Percentiles rank a stretch among this genome's conserved stretches.
Evolutionary conservation across 1,284 basidiomycete genomes (phyloP).

Genomic region (Porphyrellus sp.): DNA sequence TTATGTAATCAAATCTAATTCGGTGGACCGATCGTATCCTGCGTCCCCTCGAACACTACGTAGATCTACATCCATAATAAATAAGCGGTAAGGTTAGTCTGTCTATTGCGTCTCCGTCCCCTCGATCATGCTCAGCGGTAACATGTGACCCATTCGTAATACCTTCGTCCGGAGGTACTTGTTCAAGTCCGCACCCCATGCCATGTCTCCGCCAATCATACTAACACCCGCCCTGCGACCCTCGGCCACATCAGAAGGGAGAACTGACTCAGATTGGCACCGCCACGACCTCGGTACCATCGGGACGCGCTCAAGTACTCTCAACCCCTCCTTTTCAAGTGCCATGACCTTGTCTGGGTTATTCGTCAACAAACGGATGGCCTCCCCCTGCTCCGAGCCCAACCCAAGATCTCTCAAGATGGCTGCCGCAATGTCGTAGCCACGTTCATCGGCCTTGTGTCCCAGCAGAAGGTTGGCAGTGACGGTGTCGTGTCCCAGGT

Average conservation of each 20-base stretch:
- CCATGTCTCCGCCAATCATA: constrained; percentile 79
- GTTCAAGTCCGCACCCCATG: constrained; percentile 86
- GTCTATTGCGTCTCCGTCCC: constrained; percentile 2
- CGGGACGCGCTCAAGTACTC: constrained; percentile 80
- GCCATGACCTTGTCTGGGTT: constrained; percentile 97
- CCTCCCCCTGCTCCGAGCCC: constrained; percentile 53
- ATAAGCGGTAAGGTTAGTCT: neutral
- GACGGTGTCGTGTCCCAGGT: constrained; percentile 97
- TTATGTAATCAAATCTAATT: constrained; percentile 24
- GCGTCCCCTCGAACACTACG: too few relatives aligned
- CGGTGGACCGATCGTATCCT: too few relatives aligned
- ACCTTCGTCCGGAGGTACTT: constrained; percentile 97
- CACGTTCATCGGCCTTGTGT: constrained; percentile 90
- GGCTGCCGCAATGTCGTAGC: constrained; percentile 88
- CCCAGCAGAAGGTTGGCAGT: constrained; percentile 95
- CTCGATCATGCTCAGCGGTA: constrained; percentile 54
- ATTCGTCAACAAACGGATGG: constrained; percentile 88
- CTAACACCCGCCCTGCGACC: constrained; percentile 68
- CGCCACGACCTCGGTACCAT: constrained; percentile 95
- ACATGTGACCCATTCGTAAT: constrained; percentile 93
- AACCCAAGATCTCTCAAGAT: constrained; percentile 89
- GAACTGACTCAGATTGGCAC: constrained; percentile 23
- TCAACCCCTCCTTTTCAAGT: constrained; percentile 80
- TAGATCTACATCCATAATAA: too few relatives aligned
- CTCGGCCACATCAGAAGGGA: constrained; percentile 34